Conservation (phyloP, 2,329 filamentous ascomycete genomes). For the Fusarium oxysporum region DNA sequence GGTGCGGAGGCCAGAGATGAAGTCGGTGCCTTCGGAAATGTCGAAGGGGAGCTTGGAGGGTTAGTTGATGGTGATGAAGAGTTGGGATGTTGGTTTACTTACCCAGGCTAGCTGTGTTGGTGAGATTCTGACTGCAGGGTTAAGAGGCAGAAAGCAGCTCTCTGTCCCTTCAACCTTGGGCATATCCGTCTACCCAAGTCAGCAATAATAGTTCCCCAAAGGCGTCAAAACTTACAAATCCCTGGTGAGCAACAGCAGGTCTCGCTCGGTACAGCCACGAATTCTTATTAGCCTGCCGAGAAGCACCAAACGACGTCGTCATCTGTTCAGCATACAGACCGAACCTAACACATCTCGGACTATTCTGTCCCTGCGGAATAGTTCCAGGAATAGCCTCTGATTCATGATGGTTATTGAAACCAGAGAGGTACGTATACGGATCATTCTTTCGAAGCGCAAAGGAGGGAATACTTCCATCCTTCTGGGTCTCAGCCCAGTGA, state of each 20-base stretch:
- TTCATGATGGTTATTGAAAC: constrained; percentile 62
- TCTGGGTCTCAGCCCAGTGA: constrained; percentile 71
- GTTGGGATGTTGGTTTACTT: not conserved
- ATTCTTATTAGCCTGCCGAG: constrained; percentile 48
- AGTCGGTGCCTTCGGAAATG: constrained; percentile 52
- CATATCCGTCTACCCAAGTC: constrained; percentile 35
- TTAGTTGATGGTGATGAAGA: not conserved
- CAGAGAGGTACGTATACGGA: constrained; percentile 66
- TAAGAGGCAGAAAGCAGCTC: constrained; percentile 42
- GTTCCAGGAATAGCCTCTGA: constrained; percentile 60
- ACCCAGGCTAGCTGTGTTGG: constrained; percentile 44
- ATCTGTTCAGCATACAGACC: constrained; percentile 58
- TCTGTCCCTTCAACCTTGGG: constrained; percentile 41
- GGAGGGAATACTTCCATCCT: constrained; percentile 65
- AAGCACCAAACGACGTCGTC: constrained; percentile 52
- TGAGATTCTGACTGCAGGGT: constrained; percentile 39
- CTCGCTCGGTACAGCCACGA: constrained; percentile 47
- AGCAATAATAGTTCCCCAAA: rapidly evolving
- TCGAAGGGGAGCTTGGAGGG: constrained; percentile 46
- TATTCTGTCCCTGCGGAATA: constrained; percentile 59
- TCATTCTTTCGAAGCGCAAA: constrained; percentile 57
- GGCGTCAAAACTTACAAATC: constrained; percentile 23
- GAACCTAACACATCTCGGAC: constrained; percentile 54
- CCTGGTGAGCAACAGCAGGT: constrained; percentile 50
- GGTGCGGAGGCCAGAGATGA: constrained; percentile 57